Percentiles rank a stretch among this genome's conserved stretches.
Evolutionary conservation across 768 basidiomycete genomes (phyloP).

Genomic region (Kwoniella europaea): DNA sequence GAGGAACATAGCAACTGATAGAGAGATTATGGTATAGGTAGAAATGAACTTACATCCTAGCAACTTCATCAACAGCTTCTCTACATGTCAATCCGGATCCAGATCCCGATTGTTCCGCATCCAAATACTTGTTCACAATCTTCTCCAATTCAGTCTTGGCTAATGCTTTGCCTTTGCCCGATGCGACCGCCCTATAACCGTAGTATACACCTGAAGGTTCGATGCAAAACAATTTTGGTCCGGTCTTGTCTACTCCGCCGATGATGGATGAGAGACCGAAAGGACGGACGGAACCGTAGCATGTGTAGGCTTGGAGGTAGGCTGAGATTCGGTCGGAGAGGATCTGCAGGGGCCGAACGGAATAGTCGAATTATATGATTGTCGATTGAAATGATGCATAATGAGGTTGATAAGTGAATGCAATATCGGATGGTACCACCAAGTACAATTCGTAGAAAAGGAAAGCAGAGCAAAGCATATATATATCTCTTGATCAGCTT

Average conservation of each 20-base stretch:
- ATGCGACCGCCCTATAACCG: conserved; percentile 94
- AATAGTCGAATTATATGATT: not conserved
- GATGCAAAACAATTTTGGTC: conserved; percentile 83
- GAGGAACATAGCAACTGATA: not conserved
- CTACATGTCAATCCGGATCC: conserved; percentile 66
- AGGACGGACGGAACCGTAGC: conserved; percentile 96
- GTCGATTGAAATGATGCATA: no score
- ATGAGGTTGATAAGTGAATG: no score
- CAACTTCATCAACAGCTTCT: conserved; percentile 90
- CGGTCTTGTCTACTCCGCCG: conserved; percentile 83
- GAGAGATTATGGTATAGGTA: not conserved
- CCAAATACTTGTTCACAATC: conserved; percentile 73
- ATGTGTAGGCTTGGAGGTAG: conserved; percentile 94
- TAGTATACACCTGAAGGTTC: conserved; percentile 94
- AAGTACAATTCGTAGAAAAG: no score
- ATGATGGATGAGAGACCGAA: conserved; percentile 94
- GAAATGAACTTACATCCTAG: conserved; percentile 90
- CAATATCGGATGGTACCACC: no score
- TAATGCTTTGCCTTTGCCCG: conserved; percentile 95
- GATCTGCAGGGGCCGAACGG: conserved; percentile 58
- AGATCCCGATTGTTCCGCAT: conserved; percentile 11
- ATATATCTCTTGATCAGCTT: no score
- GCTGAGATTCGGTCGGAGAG: conserved; percentile 78
- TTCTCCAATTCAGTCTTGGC: conserved; percentile 99
- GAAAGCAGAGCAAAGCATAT: no score